Base-by-base conservation (phyloP, 2,329 filamentous ascomycete species). In the Leptographium radiaticola region DNA sequence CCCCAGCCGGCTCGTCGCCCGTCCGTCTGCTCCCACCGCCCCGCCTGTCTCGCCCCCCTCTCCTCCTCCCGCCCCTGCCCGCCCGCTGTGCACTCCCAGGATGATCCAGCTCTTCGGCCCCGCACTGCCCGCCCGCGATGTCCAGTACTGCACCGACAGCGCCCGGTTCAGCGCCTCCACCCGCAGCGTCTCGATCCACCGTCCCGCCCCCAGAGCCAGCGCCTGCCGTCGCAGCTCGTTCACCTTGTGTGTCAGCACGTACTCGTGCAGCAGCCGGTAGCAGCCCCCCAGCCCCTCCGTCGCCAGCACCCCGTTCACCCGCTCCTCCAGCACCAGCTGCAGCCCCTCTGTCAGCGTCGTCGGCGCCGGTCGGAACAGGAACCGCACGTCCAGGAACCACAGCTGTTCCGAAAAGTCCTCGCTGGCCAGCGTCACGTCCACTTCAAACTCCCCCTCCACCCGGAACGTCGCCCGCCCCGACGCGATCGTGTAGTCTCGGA, bases 321-420 rank as follows among this genome's bases (percentile, higher is more conserved):
- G 82, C 18, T 66, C 68, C 64, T 95, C 88, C 34, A 96, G 70
- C 54, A 80, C 78, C 39, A 73, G 71, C 53, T 84, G 78, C 46
- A 94, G 69, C 4, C 72, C 71, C 31, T 84, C 79, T 0, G 84
- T 75, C 9, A 94, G 63, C 49, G 73, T 70, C 13, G 67, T 68
- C 0, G 86, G 76, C 0, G 82, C 75, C 1, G 91, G 91, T 10
- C 73, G 75, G 65, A 95, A 98, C 15, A 83, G 71, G 61, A 95
- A 89, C 56, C 90, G 81, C 62, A 97, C 83, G 66, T 97, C 90
- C 57, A 97, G 87, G 64, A 97, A 95, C 75, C 86, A 96, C 64
- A 95, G 94, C 62, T 94, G 90, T 53, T 86, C 85, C 36, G 82
- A 75, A 18, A 83, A 80, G 59, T 93, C 85, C 64, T 97, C 90